Conservation (phyloP, 2,329 filamentous ascomycete genomes). For the Sporothrix phasma region DNA sequence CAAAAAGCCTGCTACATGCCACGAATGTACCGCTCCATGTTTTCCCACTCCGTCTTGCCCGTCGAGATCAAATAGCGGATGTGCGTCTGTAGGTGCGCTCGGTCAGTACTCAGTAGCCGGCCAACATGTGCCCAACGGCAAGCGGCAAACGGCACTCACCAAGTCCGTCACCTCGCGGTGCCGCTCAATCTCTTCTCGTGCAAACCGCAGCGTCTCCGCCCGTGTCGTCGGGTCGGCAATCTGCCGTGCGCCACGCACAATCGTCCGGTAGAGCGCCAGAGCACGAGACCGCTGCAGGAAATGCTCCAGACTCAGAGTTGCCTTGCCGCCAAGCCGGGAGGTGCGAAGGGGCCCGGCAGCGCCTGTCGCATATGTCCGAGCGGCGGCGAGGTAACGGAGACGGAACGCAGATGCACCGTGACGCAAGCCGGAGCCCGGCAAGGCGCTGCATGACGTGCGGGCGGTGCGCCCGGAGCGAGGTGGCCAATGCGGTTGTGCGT, state of each 20-base stretch:
- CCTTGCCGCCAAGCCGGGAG: conserved; percentile 28
- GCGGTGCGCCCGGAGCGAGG: neutral
- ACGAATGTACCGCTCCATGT: conserved; percentile 48
- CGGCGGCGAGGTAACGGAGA: neutral
- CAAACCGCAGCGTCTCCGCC: conserved; percentile 47
- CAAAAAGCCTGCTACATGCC: conserved; percentile 29
- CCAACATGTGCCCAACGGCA: neutral
- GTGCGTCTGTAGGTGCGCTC: conserved; percentile 35
- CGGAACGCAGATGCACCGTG: neutral
- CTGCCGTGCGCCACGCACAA: conserved; percentile 43
- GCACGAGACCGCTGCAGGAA: conserved; percentile 49
- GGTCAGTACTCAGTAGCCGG: no score
- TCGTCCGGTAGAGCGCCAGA: conserved; percentile 47
- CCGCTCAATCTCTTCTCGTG: conserved; percentile 51
- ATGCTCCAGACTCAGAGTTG: conserved; percentile 47
- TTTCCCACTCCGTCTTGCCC: conserved; percentile 56
- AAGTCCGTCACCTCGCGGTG: conserved; percentile 46
- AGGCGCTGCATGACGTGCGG: neutral
- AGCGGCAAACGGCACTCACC: conserved; percentile 30
- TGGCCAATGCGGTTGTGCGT: neutral
- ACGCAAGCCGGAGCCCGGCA: neutral
- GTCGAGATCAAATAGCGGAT: conserved; percentile 54
- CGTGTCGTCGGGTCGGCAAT: conserved; percentile 43
- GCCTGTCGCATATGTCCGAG: conserved; percentile 27
- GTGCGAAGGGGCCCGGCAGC: conserved; percentile 19